Percentiles rank a stretch among this genome's conserved stretches.
These are phyloP conservation scores for Rhodosporidiobolus odoratus DNA, from an alignment of 768 basidiomycete species.

Conservation along the genomic window DNA sequence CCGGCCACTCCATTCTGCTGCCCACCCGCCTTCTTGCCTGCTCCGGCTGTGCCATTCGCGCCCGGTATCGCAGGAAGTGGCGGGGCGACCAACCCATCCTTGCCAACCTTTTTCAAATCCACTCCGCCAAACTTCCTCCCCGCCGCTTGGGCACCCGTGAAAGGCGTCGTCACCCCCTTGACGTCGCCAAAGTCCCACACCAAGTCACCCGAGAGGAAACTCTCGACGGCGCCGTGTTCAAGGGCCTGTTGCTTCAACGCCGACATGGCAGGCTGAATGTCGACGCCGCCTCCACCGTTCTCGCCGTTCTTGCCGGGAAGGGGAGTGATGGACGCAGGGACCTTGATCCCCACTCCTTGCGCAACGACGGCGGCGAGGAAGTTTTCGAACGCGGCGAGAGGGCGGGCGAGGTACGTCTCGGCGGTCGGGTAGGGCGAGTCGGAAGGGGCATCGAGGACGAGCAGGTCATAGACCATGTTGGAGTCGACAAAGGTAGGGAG, in stretches of 20 bases:
- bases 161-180: constrained; percentile 27
- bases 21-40: not conserved
- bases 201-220: constrained; percentile 24
- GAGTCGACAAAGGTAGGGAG: constrained; percentile 7
- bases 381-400: constrained; percentile 29
- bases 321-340: constrained; percentile 6
- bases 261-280: constrained; percentile 9
- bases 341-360: constrained; percentile 25
- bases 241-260: constrained; percentile 24
- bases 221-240: constrained; percentile 34
- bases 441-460: constrained; percentile 33
- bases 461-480: constrained; percentile 15
- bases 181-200: constrained; percentile 37
- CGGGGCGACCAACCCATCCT: constrained; percentile 33
- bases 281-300: constrained; percentile 8
- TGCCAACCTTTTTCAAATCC: constrained; percentile 32
- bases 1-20: too few relatives aligned
- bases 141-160: not conserved
- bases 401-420: constrained; percentile 17
- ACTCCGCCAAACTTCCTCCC: constrained; percentile 19
- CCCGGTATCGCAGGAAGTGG: constrained; percentile 2
- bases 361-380: constrained; percentile 31
- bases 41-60: not conserved
- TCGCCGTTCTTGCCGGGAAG: constrained; percentile 1
- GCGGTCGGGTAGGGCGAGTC: constrained; percentile 14